Evolutionary conservation across 495 filamentous ascomycete genomes (phyloP), one percentile per base, ranked within the genome.

Genomic region (Niebla homalea): DNA sequence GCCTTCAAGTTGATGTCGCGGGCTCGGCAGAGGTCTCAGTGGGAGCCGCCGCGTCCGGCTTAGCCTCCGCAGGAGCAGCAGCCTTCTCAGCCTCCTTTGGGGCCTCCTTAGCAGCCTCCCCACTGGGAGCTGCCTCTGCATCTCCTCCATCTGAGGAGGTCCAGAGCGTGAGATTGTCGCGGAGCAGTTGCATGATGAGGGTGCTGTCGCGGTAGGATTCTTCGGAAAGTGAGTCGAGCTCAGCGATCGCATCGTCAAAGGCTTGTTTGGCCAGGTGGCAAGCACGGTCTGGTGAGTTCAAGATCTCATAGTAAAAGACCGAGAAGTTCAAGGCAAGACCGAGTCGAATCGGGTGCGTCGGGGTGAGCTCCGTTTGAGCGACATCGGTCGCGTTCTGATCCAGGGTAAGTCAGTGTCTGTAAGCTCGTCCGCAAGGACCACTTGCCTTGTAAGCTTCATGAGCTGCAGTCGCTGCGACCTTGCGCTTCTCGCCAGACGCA

Each of bases 141-240:
- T 97, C 92, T 55, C 77, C 80, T 60, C 80, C 85, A 62, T 97
- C 92, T 43, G 89, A 94, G 49, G 92, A 97, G 60, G 92, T 99
- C 92, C 92, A 99, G 64, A 99, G 84, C 57, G 92, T 99, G 54
- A 99, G 77, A 77, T 99, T 99, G 70, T 99, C 92, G 66, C 90
- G 89, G 67, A 99, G 85, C 43, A 99, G 78, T 80, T 99, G 92
- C 92, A 99, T 99, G 76, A 99, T 99, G 60, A 99, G 83, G 43
- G 92, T 99, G 81, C 90, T 96, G 72, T 98, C 92, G 61, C 93
- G 89, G 81, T 98, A 98, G 59, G 89, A 94, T 70, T 98, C 92
- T 76, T 98, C 92, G 51, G 89, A 95, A 52, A 98, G 77, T 18
- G 90, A 95, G 75, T 98, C 92, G 58, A 98, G 87, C 79, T 98